A percentile compares a stretch with the other conserved stretches of the same genome.
Evolutionary conservation across 2,329 filamentous ascomycete genomes (phyloP).

Genomic region (Phaeoacremonium minimum): DNA sequence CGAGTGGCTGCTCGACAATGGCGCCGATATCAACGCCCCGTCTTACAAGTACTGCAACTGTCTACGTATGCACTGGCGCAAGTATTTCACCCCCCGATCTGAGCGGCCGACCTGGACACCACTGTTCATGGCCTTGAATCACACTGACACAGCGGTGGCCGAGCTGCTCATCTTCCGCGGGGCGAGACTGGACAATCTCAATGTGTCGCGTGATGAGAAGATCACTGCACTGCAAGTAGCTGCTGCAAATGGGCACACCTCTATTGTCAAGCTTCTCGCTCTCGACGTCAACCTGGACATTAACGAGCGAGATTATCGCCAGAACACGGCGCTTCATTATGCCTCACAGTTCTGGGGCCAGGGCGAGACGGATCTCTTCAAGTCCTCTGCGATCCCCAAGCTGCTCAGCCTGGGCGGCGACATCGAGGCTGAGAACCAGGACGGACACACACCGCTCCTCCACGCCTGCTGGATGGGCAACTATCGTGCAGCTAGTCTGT

Average conservation of each 20-base stretch:
- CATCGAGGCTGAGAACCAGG: conserved; percentile 15
- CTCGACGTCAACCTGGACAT: conserved; percentile 13
- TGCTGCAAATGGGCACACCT: conserved; percentile 14
- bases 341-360: conserved; percentile 12
- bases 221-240: conserved; percentile 16
- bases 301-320: conserved; percentile 14
- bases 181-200: conserved; percentile 11
- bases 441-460: conserved; percentile 13
- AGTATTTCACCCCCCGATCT: conserved; percentile 10
- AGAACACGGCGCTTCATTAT: conserved; percentile 18
- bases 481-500: conserved; percentile 13
- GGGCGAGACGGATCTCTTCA: conserved; percentile 7
- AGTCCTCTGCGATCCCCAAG: conserved; percentile 8
- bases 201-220: conserved; percentile 7
- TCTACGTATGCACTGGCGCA: conserved; percentile 3
- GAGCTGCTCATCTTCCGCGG: conserved; percentile 16
- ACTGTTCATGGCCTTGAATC: conserved; percentile 16
- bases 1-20: conserved; percentile 26
- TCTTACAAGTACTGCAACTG: conserved; percentile 13
- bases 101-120: conserved; percentile 13
- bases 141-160: conserved; percentile 12
- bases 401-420: conserved; percentile 16
- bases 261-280: conserved; percentile 17
- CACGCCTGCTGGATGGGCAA: conserved; percentile 16
- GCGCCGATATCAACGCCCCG: conserved; percentile 42